Conservation (phyloP, 2,329 filamentous ascomycete genomes). For the Claviceps arundinis region DNA sequence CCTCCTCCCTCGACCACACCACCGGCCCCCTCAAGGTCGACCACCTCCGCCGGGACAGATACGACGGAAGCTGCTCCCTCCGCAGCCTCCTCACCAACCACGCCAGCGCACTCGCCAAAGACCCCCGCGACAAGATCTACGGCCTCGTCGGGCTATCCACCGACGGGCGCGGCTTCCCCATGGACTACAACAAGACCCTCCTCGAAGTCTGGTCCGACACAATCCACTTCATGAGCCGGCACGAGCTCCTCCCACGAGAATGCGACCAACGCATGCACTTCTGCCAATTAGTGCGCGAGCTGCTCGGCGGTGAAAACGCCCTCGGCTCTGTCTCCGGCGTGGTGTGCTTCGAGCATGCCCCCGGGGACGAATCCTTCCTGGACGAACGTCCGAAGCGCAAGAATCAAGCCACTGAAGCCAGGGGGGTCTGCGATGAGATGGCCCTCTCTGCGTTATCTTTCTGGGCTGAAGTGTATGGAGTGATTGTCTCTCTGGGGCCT, state of each 20-base stretch:
- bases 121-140: conserved; percentile 15
- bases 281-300: conserved; percentile 3
- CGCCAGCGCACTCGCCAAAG: conserved; percentile 5
- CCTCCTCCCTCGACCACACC: background rate
- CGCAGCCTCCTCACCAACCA: conserved; percentile 6
- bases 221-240: conserved; percentile 9
- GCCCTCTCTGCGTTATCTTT: conserved; percentile 5
- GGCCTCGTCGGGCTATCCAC: conserved; percentile 12
- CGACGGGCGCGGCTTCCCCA: conserved; percentile 8
- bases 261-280: conserved; percentile 3
- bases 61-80: conserved; percentile 8
- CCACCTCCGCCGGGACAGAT: conserved; percentile 5
- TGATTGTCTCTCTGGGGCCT: conserved; percentile 5
- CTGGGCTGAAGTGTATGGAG: conserved; percentile 4
- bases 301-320: conserved; percentile 5
- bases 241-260: conserved; percentile 2
- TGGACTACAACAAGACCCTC: conserved; percentile 13
- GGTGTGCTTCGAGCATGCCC: conserved; percentile 2
- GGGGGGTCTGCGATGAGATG: background rate
- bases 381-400: background rate
- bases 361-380: background rate
- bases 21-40: conserved; percentile 5
- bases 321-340: conserved; percentile 6
- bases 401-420: too few relatives aligned
- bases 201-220: conserved; percentile 13